These are phyloP conservation scores for Myrica gale DNA, from an alignment of 306 rosid species.

Conservation along the genomic window DNA sequence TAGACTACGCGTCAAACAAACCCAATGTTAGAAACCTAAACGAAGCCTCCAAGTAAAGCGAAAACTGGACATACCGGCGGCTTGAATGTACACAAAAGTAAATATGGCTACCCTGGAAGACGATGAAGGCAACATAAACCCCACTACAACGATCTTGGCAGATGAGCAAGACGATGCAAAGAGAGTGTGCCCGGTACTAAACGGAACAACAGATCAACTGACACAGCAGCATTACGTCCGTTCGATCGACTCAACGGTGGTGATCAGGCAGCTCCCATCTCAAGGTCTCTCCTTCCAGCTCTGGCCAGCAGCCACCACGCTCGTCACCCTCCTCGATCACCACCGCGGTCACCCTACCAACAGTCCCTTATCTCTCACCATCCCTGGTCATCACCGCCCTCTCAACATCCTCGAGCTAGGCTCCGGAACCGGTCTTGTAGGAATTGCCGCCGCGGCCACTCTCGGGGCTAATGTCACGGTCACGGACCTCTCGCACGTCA, in stretches of 20 bases:
- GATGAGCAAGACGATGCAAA: constrained; percentile 15
- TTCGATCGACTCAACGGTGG: constrained; percentile 55
- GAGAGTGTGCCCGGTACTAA: background rate
- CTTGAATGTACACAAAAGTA: constrained; percentile 7
- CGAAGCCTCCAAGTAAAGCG: background rate
- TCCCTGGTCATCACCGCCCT: constrained; percentile 30
- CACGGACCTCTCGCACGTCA: constrained; percentile 86
- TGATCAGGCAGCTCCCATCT: constrained; percentile 75
- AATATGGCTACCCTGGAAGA: constrained; percentile 39
- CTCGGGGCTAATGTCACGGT: constrained; percentile 63
- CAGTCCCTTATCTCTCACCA: constrained; percentile 57
- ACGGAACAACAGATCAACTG: constrained; percentile 21
- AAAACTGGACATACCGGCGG: constrained; percentile 3
- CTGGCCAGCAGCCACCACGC: constrained; percentile 92
- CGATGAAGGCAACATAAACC: constrained; percentile 46
- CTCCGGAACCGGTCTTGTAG: constrained; percentile 90
- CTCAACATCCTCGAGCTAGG: constrained; percentile 75
- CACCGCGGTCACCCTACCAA: constrained; percentile 44
- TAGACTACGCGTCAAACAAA: background rate
- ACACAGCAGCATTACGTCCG: constrained; percentile 46
- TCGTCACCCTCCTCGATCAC: constrained; percentile 74
- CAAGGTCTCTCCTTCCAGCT: constrained; percentile 91
- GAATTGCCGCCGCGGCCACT: constrained; percentile 75
- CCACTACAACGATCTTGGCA: constrained; percentile 35
- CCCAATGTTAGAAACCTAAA: constrained; percentile 24